phyloP scores from a whole-genome alignment of 805 yeast species.

The Candida jianshihensis region DNA sequence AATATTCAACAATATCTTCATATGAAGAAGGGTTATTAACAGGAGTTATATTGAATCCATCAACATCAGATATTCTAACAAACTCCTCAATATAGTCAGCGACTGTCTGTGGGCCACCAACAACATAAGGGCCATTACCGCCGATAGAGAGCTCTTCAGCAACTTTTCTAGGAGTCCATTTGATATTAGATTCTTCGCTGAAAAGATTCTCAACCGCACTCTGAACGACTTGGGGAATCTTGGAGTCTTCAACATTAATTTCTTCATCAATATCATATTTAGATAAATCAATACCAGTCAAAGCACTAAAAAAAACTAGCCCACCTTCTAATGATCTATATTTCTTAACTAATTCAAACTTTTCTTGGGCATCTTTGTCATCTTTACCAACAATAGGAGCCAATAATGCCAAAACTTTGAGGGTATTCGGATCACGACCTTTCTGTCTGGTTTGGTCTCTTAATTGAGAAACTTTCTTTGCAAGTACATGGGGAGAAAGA shows the following conservation, averaged over 20 bases:
- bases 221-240: constrained; percentile 24
- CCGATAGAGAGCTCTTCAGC: constrained; percentile 25
- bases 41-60: constrained; percentile 38
- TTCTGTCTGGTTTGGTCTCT: constrained; percentile 26
- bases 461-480: constrained; percentile 25
- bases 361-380: constrained; percentile 33
- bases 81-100: constrained; percentile 36
- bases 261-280: constrained; percentile 22
- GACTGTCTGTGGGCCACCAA: constrained; percentile 32
- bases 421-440: constrained; percentile 29
- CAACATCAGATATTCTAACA: constrained; percentile 34
- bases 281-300: constrained; percentile 38
- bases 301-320: constrained; percentile 36
- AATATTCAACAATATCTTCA: constrained; percentile 32
- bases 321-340: constrained; percentile 37
- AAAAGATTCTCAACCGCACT: constrained; percentile 26
- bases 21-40: constrained; percentile 32
- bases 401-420: constrained; percentile 31
- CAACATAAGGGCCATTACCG: constrained; percentile 26
- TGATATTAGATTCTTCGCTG: constrained; percentile 9
- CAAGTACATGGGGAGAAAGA: constrained; percentile 26
- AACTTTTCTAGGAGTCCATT: constrained; percentile 21
- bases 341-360: constrained; percentile 24
- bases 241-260: constrained; percentile 6
- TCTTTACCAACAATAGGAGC: constrained; percentile 33